These are phyloP conservation scores for Candida adriatica DNA, from an alignment of 805 yeast species.

Conservation along the genomic window DNA sequence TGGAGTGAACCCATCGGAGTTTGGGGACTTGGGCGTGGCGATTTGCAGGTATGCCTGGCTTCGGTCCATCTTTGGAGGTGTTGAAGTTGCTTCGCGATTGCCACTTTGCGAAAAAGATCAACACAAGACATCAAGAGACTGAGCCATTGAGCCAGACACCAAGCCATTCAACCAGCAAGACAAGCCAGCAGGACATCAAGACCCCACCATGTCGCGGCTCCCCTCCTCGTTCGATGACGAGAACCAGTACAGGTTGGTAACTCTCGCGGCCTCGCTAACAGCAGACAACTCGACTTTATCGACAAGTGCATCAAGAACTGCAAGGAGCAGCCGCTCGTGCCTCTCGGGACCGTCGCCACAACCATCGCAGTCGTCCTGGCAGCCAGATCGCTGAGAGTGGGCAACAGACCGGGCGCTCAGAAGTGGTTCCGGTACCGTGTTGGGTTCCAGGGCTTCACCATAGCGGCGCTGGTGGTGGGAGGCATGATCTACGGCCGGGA, in stretches of 20 bases:
- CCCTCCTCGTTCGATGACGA: slow-evolving; percentile 32
- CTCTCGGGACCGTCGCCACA: slow-evolving; percentile 73
- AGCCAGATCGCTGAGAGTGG: slow-evolving; percentile 64
- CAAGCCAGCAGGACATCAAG: no score
- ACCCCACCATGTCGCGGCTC: slow-evolving; percentile 23
- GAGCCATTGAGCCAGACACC: no score
- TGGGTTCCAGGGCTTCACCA: slow-evolving; percentile 75
- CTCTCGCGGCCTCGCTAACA: not conserved
- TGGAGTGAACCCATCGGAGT: slow-evolving; percentile 27
- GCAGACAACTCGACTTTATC: slow-evolving; percentile 38
- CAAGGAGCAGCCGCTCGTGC: slow-evolving; percentile 85
- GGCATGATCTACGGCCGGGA: slow-evolving; percentile 60
- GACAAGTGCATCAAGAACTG: slow-evolving; percentile 56
- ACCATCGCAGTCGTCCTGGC: slow-evolving; percentile 77
- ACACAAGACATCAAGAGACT: no score
- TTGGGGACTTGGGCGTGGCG: slow-evolving; percentile 39
- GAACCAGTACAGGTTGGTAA: slow-evolving; percentile 19
- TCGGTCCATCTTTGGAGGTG: no score
- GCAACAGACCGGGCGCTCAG: slow-evolving; percentile 72
- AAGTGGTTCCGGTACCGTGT: slow-evolving; percentile 87
- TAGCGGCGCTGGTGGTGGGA: slow-evolving; percentile 77
- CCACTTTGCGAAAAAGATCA: no score
- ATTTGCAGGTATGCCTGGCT: slow-evolving; percentile 30
- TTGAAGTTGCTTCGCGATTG: no score
- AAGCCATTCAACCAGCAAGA: no score